Base-by-base conservation (phyloP, 495 filamentous ascomycete genomes). In the Hypomontagnella submonticulosa region DNA sequence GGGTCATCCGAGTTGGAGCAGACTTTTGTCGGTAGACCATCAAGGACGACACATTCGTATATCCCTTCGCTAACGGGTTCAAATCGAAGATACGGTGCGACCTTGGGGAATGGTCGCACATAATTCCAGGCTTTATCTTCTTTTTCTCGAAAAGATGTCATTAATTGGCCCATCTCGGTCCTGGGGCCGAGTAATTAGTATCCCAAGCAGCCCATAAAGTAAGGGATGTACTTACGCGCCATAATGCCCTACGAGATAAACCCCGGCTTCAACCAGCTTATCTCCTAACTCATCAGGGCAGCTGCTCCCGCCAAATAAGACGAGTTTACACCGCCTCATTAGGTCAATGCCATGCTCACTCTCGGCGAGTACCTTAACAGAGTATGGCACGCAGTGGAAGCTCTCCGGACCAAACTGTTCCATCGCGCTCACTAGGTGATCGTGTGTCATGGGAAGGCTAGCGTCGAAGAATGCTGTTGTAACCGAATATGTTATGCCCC, bases 131-230 rank as follows among this genome's bases (percentile, higher is more conserved):
- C 72, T 32, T 73, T 79, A 58, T 83, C 80, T 1, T 67, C 75
- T 11, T 57, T 42, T 1, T 72, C 66, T 19, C 86, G 78, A 10
- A 80, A 77, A 0, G 84, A 86, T 19, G 78, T 85, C 82, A 87
- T 84, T 8, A 88, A 70, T 50, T 84, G 81, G 23, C 84, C 84
- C 4, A 80, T 82, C 54, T 88, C 86, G 0, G 86, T 87, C 0
- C 79, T 76, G 18, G 0, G 42, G n/a, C 6, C 34, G 23, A 37
- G 23, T 27, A 3, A 6, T 46, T 43, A 57, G 3, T 23, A 46
- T 37, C 10, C n/a, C n/a, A 8, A 13, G n/a, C 9, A 36, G 4
- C 3, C 16, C 1, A 3, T 4, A 8, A 12, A 4, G 18, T 2
- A 12, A 0, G 11, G 34, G 4, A 40, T 44, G 13, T 44, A 61